Base-by-base conservation (phyloP, 345 rosid species). In the Pistacia vera region DNA sequence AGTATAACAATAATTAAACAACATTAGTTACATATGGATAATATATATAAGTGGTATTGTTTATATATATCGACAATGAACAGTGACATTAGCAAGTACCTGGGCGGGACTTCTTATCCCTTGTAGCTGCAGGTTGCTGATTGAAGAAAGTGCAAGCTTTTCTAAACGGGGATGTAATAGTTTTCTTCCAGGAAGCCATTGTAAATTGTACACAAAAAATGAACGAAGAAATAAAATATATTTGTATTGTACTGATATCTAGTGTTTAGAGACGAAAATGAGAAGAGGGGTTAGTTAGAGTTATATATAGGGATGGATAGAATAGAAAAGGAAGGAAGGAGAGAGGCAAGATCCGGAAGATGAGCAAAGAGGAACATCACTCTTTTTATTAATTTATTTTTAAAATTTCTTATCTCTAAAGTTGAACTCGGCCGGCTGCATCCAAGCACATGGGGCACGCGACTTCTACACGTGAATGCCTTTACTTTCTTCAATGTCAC, bases 141-240 rank as follows among this genome's bases (percentile, higher is more conserved):
- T 88, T 87, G 92, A 94, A 94, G 87, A 89, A 90, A 81, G 93
- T 89, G 76, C 92, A 84, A 9, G 94, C 98, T 74, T 92, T 94
- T 78, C 72, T 88, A 85, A 94, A 94, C 9, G 95, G 98, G 38
- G 93, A 75, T 16, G 90, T 75, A 44, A 93, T 91, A 73, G 94
- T 88, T 81, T 93, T 90, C 82, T 90, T 91, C 96, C 96, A 91
- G 5, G 96, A 91, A 74, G 90, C 79, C 98, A 93, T 93, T 66
- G 63, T 7, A 14, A 22, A 51, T 14, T 44, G 72, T 46, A 48
- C 49, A 5, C 18, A 17, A 7, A 28, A 11, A 13, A 16, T 0
- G 5, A 16, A 2, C 0, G 11, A 66, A 8, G 1, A 41, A 5
- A 41, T 41, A 7, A 41, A 41, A 41, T 41, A 41, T 41, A 8